A percentile compares a stretch with the other conserved stretches of the same genome.
phyloP scores from a whole-genome alignment of 768 basidiomycete genomes.

The Phanerochaete sordida region DNA sequence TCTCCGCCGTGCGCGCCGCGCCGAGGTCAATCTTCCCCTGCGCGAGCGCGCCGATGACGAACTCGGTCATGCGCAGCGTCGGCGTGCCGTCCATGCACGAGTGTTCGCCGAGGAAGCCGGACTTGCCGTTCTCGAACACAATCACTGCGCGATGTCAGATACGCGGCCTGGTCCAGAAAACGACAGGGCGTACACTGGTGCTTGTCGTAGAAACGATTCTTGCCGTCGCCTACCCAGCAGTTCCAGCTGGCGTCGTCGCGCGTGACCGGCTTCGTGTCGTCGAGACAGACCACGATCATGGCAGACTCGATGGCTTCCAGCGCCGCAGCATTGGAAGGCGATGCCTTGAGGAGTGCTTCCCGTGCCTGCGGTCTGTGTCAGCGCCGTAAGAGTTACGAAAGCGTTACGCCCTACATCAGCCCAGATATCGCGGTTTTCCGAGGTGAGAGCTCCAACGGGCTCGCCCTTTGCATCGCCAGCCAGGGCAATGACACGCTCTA shows the following conservation, averaged over 20 bases:
- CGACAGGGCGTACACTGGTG: constrained; percentile 78
- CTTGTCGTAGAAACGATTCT: constrained; percentile 95
- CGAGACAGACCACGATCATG: constrained; percentile 83
- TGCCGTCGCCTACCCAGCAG: constrained; percentile 87
- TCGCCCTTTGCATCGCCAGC: constrained; percentile 46
- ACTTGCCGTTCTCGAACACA: constrained; percentile 92
- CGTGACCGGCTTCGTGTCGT: constrained; percentile 77
- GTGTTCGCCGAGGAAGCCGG: constrained; percentile 88
- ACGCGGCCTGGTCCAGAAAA: neutral
- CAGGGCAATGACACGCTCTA: constrained; percentile 61
- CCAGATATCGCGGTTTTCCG: constrained; percentile 90
- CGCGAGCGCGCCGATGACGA: constrained; percentile 74
- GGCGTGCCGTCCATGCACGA: constrained; percentile 94
- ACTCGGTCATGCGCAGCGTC: constrained; percentile 94
- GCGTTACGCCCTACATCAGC: constrained; percentile 52
- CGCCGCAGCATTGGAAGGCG: constrained; percentile 58
- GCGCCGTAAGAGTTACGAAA: constrained; percentile 9
- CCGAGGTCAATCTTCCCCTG: constrained; percentile 76
- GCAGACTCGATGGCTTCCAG: constrained; percentile 85
- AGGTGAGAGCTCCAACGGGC: constrained; percentile 76
- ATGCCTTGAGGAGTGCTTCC: constrained; percentile 58
- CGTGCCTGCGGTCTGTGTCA: constrained; percentile 38
- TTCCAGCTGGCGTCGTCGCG: constrained; percentile 79
- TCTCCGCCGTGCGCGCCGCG: constrained; percentile 34
- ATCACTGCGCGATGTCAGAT: constrained; percentile 52